Base-by-base conservation (phyloP, 108 stramenopile species). In the Skeletonema tropicum region DNA sequence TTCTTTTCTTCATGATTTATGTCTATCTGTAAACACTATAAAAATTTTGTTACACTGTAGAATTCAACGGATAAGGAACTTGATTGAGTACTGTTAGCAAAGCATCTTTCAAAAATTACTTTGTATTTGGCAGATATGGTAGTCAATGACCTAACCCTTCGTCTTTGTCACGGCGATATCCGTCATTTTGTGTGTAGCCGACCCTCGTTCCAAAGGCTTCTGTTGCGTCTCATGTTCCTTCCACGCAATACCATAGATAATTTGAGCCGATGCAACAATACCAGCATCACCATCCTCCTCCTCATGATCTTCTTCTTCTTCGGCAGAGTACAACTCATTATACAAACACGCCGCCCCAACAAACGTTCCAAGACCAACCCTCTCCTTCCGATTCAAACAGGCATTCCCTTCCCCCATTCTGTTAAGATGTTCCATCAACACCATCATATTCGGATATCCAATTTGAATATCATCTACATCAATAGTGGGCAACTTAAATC, bases 161-260 rank as follows among this genome's bases (percentile, higher is more conserved):
- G 80, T 83, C 36, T 57, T 72, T 1, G 76, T 68, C 26, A 79
- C 60, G 0, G 90, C 76, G 32, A 87, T 76, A 15, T 94, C 89
- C 13, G 88, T 83, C 62, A 91, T 79, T 60, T 85, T 86, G 31
- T 76, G 85, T 11, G 88, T 83, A 19, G 95, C 97, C 19, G 84
- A 83, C 3, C 97, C 97, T 9, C 96, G 80, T 63, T 84, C 76
- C 70, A 87, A 64, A 5, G 98, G 96, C 67, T 92, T 77, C 60
- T 86, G 98, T 75, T 99, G 98, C 6, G 90, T 89, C 23, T 79
- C 92, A 77, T 99, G 95, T 30, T 97, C 97, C 61, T 92, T 92
- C 98, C 98, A 99, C 23, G 97, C 98, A 74, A 99, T 99, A 63
- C 95, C 96, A 81, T 93, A 99, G 19, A 98, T 97, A 12, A 98